Base-by-base conservation (phyloP, 306 rosid species). In the Rosa lucieae region DNA sequence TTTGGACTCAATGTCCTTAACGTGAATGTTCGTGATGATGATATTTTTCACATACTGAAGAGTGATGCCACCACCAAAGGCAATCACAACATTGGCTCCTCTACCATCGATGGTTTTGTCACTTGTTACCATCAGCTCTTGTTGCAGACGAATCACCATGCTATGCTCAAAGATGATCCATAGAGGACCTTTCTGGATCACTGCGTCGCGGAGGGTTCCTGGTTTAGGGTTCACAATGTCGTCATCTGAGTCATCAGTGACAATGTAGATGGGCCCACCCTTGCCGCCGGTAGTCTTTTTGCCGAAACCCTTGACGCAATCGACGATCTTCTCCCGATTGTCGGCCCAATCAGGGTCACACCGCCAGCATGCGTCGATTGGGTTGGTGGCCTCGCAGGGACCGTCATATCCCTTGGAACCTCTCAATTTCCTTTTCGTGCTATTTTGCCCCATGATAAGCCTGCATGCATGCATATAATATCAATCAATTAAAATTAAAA, bases 341-440 rank as follows among this genome's bases (percentile, higher is more conserved):
- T 55, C 2, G 3, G 87, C 91, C 98, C 96, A 94, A 10, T 92
- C 75, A 5, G 84, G 86, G 79, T 92, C 90, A 18, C 97, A 94
- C 77, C 97, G 88, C 97, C 97, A 94, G 78, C 98, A 94, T 26
- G 85, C 79, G 18, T 92, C 98, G 2, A 94, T 90, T 46, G 98
- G 97, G 77, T 94, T 94, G 14, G 94, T 89, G 18, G 92, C 88
- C 51, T 0, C 0, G 85, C 94, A 94, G 21, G 71, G 42, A 0
- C 89, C 95, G 0, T 0, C 20, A 0, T 56, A 13, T 40, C 8
- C 69, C 72, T 37, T 81, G 18, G 3, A 8, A 0, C 81, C 82
- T 32, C 11, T 67, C 82, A 90, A 61, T 70, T 42, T 53, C 81
- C 93, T 90, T 78, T 93, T 26, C 18, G 82, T 49, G 9, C 6